phyloP scores from a whole-genome alignment of 1,139 yeast genomes.

The Entelexis paramagnoliae region DNA sequence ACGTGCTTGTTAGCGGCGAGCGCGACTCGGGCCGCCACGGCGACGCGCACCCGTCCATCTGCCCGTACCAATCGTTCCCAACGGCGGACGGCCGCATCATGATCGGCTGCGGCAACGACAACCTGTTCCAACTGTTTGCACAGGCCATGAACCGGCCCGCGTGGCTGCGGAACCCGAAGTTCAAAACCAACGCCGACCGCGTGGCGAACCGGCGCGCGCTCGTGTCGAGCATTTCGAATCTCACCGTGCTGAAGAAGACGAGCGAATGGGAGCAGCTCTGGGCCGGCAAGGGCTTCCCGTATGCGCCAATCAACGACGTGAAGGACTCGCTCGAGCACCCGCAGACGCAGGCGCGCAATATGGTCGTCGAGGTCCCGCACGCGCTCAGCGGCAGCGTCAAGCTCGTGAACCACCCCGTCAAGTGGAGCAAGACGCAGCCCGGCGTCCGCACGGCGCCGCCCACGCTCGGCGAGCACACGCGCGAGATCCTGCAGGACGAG shows the following conservation, averaged over 20 bases:
- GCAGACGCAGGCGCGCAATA: slow-evolving; percentile 34
- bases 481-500: slow-evolving; percentile 25
- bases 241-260: slow-evolving; percentile 30
- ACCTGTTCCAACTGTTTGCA: slow-evolving; percentile 31
- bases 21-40: slow-evolving; percentile 37
- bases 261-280: slow-evolving; percentile 34
- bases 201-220: slow-evolving; percentile 32
- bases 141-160: slow-evolving; percentile 33
- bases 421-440: slow-evolving; percentile 33
- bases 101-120: slow-evolving; percentile 40
- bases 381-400: slow-evolving; percentile 33
- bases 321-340: slow-evolving; percentile 33
- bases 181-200: slow-evolving; percentile 32
- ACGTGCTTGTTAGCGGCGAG: slow-evolving; percentile 34
- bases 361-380: slow-evolving; percentile 33
- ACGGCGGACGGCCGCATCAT: slow-evolving; percentile 34
- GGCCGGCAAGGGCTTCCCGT: slow-evolving; percentile 33
- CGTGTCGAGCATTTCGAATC: slow-evolving; percentile 30
- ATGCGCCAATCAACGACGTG: slow-evolving; percentile 37
- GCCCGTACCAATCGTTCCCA: slow-evolving; percentile 37
- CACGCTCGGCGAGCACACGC: slow-evolving; percentile 33
- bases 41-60: slow-evolving; percentile 37
- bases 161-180: slow-evolving; percentile 33
- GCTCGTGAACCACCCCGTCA: slow-evolving; percentile 35
- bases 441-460: slow-evolving; percentile 37